Base-by-base conservation (phyloP, 176 grass and related monocot genomes). In the Oryza officinalis region DNA sequence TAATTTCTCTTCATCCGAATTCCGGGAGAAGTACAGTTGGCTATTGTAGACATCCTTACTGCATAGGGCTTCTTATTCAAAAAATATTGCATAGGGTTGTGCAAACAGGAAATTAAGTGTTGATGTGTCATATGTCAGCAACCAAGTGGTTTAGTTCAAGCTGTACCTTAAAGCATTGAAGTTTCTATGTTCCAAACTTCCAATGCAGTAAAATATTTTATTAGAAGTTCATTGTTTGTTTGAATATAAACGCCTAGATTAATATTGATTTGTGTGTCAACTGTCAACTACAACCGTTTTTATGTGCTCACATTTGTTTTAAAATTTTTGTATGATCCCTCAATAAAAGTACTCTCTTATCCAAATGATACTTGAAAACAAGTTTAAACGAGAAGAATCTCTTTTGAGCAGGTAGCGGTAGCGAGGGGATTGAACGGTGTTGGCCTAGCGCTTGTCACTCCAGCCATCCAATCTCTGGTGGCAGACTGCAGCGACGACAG, bases 401-500 rank as follows among this genome's bases (percentile, higher is more conserved):
- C 27, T 26, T 65, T 67, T 77, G 30, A 59, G 57, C 83, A 97
- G 95, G 90, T 91, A 67, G 95, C 95, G 64, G 81, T 93, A 28
- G 85, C 95, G 17, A 89, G 95, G 83, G 92, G 85, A 33, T 74
- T 97, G 78, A 97, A 97, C 23, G 95, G 95, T 14, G 67, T 94
- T 8, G 95, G 95, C 1, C 81, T 97, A 52, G 90, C 95, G 5
- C 78, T 97, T 33, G 92, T 97, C 27, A 89, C 72, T 3, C 95
- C 95, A 2, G 90, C 95, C 17, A 94, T 97, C 69, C 90, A 93
- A 27, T 97, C 95, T 50, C 86, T 97, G 1, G 92, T 94, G 12
- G 95, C 95, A 22, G 95, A 97, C 73, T 94, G 82, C 38, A 93
- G 90, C 6, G 90, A 94, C n/a, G 84, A 97, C 18, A 80, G 15